These are phyloP conservation scores for Aegilops speltoides DNA, from an alignment of 176 grass and related monocot genomes.

Conservation along the genomic window DNA sequence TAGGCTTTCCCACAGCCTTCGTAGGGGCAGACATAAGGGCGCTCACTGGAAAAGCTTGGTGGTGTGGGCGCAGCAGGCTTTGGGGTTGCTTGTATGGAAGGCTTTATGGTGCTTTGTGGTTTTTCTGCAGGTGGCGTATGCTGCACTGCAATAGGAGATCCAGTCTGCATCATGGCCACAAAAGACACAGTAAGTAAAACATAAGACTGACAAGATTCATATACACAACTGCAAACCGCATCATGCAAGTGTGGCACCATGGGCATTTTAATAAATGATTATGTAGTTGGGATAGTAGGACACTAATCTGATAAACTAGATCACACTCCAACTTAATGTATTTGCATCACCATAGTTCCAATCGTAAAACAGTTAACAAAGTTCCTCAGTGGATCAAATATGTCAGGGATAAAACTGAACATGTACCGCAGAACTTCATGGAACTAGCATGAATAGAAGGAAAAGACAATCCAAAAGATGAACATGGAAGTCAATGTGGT, in stretches of 20 bases:
- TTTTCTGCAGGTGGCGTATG: slow-evolving; percentile 40
- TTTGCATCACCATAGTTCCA: neutral
- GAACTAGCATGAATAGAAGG: neutral
- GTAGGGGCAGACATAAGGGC: slow-evolving; percentile 70
- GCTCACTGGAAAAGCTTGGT: slow-evolving; percentile 39
- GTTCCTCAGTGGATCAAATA: neutral
- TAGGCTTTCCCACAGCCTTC: slow-evolving; percentile 88
- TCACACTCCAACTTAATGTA: neutral
- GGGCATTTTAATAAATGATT: slow-evolving; percentile 23
- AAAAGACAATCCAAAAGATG: neutral
- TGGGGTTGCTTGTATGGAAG: slow-evolving; percentile 22
- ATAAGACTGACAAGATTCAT: neutral
- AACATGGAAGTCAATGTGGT: neutral
- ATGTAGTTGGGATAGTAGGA: neutral
- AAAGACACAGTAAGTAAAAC: neutral
- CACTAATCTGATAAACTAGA: slow-evolving; percentile 1
- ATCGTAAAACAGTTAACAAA: neutral
- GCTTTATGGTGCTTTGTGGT: slow-evolving; percentile 33
- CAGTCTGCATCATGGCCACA: slow-evolving; percentile 39
- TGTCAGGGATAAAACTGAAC: neutral
- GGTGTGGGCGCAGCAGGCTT: slow-evolving; percentile 31
- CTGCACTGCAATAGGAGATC: slow-evolving; percentile 36
- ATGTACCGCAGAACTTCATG: neutral
- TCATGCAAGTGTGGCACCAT: slow-evolving; percentile 3
- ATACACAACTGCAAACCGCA: neutral